Evolutionary conservation across 768 basidiomycete species (phyloP).

Genomic region (Pseudohyphozyma bogoriensis): DNA sequence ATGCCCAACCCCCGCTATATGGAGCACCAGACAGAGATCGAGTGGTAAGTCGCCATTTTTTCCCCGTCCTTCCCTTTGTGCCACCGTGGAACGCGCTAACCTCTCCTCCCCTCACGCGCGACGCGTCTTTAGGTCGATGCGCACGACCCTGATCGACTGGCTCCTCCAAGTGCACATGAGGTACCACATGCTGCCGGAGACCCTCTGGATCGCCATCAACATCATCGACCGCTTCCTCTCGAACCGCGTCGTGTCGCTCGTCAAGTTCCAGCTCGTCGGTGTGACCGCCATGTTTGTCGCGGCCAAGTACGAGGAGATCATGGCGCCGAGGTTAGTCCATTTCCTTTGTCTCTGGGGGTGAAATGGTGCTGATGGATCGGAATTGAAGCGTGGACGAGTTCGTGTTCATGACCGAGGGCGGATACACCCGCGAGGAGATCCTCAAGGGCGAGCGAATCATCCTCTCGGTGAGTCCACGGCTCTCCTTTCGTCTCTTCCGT

Average conservation of each 20-base stretch:
- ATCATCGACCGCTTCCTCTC: conserved; percentile 88
- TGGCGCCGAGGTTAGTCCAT: conserved; percentile 62
- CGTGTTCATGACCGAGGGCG: conserved; percentile 93
- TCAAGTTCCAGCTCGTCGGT: conserved; percentile 91
- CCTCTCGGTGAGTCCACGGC: conserved; percentile 50
- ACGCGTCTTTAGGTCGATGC: conserved; percentile 65
- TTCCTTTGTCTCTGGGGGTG: background rate
- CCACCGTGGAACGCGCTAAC: too few species aligned
- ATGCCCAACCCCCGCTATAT: conserved; percentile 94
- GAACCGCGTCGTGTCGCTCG: conserved; percentile 71
- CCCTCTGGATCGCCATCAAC: conserved; percentile 97
- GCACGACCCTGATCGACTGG: conserved; percentile 96
- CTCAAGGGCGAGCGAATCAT: conserved; percentile 96
- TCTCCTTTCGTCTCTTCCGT: background rate
- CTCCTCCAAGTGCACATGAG: conserved; percentile 91
- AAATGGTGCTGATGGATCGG: background rate
- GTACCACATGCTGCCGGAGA: conserved; percentile 98
- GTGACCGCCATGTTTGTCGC: conserved; percentile 99
- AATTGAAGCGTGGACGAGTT: conserved; percentile 71
- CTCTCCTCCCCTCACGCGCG: background rate
- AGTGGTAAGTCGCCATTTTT: conserved; percentile 36
- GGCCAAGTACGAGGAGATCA: conserved; percentile 97
- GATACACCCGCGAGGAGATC: conserved; percentile 88
- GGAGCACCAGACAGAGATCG: conserved; percentile 80
- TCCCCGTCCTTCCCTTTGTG: background rate